A percentile compares a stretch with the other conserved stretches of the same genome.
phyloP scores from a whole-genome alignment of 352 stramenopile species.

The Globisporangium mamillatum region DNA sequence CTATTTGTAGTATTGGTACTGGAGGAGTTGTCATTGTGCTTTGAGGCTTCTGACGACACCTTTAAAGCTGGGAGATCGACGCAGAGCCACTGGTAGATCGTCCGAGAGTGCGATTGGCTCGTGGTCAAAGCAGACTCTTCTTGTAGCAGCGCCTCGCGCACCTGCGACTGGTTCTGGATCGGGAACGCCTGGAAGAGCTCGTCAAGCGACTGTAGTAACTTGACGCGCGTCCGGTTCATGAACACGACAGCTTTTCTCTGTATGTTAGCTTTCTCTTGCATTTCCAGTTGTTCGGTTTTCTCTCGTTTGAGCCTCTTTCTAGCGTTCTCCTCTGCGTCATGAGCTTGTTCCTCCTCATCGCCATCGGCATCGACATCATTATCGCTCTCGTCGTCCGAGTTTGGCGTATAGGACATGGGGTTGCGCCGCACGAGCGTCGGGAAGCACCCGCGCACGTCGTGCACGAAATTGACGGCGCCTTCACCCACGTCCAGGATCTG shows the following conservation, averaged over 20 bases:
- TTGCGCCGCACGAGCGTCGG: constrained; percentile 58
- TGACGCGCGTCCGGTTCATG: constrained; percentile 36
- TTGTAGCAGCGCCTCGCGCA: constrained; percentile 24
- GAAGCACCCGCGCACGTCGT: constrained; percentile 58
- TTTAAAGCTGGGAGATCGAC: constrained; percentile 39
- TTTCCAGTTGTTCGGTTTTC: neutral
- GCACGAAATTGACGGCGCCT: constrained; percentile 45
- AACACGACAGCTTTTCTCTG: constrained; percentile 21
- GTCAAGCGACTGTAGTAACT: constrained; percentile 37
- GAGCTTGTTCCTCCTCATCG: neutral
- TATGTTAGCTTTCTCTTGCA: neutral
- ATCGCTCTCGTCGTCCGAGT: constrained; percentile 33
- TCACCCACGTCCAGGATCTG: constrained; percentile 64
- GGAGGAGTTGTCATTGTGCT: too few species aligned
- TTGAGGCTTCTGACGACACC: too few species aligned
- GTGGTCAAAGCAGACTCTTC: constrained; percentile 19
- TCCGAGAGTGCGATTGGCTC: neutral
- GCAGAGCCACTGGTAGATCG: constrained; percentile 47
- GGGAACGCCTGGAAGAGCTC: constrained; percentile 40
- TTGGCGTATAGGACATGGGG: constrained; percentile 26
- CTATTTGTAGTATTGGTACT: too few species aligned
- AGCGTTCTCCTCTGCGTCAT: neutral
- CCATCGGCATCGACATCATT: constrained; percentile 13
- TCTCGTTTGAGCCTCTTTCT: constrained; percentile 13
- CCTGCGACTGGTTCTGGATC: constrained; percentile 29